Evolutionary conservation across 805 yeast genomes (phyloP), one percentile per base, ranked within the genome.

Genomic region (Suhomyces faveliae): DNA sequence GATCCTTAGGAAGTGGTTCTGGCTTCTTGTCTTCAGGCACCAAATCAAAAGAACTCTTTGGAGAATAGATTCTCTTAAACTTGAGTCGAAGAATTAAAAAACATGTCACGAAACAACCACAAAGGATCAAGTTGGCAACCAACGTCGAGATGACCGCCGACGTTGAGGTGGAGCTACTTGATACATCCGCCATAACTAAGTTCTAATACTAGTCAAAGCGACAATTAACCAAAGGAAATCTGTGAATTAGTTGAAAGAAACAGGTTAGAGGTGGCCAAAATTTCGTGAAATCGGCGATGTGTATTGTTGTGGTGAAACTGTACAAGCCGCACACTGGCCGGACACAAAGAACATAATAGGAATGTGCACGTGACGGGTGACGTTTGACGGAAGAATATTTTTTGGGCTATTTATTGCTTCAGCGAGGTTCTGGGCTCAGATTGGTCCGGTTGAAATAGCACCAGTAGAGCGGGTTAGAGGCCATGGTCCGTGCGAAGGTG

Each of bases 21-120:
- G 97, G 96, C 51, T 78, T 77, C 57, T 83, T 78, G 15, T 80
- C 81, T 21, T 77, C 83, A 1, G 75, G 73, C 6, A 70, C 83
- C 40, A 87, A 66, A 51, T 83, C 81, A 46, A 74, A 80, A 6
- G 83, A 74, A 0, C 91, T 77, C 57, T 90, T 88, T 17, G 97
- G 96, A 53, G 88, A 85, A 65, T 92, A 92, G 40, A 90, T 85
- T 53, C 95, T 74, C 59, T 78, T 79, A 66, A 84, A 79, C 54
- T 71, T 78, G 41, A 84, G 76, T 50, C 97, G 73, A 47, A 92
- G 64, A 1, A 87, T 35, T 22, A 92, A 51, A 64, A 92, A 92
- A 6, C 77, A 71, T 0, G 70, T 45, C 9, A 87, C 68, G 58
- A 90, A 89, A 5, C 69, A 71, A 1, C 80, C 79, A 60, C 85